Evolutionary conservation across 2,329 filamentous ascomycete genomes (phyloP), one percentile per base, ranked within the genome.

Genomic region (Neofusicoccum cordaticola): DNA sequence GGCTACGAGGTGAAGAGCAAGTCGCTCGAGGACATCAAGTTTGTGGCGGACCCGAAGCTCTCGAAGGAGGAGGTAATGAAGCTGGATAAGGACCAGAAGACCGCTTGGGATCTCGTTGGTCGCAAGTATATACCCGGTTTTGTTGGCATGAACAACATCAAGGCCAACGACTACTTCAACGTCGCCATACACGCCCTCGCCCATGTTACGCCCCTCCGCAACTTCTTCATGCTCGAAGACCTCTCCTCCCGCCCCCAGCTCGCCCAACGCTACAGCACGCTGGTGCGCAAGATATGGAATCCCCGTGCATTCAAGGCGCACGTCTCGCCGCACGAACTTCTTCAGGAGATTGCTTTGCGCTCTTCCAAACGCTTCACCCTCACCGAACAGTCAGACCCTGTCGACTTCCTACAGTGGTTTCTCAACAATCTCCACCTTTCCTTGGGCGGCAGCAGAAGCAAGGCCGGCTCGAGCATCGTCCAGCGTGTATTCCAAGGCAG

Each of bases 91-190:
- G 83, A 83, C 69, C 81, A 82, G 62, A 83, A 84, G 72, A 83
- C 81, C 17, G 86, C 87, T 50, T 93, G 89, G 85, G 94, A 96
- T 72, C 84, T 98, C 47, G 83, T 84, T 57, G 92, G 92, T 68
- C 91, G 90, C 77, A 88, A 90, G 75, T 99, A 99, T 79, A 89
- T 89, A 69, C 95, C 95, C 19, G 94, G 95, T 5, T 99, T 93
- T 75, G 92, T 99, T 67, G 95, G 95, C 69, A 96, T 99, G 91
- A 99, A 99, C 84, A 99, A 99, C 80, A 97, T 99, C 84, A 99
- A 99, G 79, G 92, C 95, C 65, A 99, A 99, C 80, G 95, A 99
- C 81, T 99, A 99, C 80, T 85, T 98, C 74, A 99, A 99, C 75
- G 94, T 97, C 31, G 86, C 97, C 2, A 90, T 96, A 56, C 95